Percentiles rank a stretch among this genome's conserved stretches.
Evolutionary conservation across 345 rosid genomes (phyloP).

Genomic region (Eucalyptus cloeziana): DNA sequence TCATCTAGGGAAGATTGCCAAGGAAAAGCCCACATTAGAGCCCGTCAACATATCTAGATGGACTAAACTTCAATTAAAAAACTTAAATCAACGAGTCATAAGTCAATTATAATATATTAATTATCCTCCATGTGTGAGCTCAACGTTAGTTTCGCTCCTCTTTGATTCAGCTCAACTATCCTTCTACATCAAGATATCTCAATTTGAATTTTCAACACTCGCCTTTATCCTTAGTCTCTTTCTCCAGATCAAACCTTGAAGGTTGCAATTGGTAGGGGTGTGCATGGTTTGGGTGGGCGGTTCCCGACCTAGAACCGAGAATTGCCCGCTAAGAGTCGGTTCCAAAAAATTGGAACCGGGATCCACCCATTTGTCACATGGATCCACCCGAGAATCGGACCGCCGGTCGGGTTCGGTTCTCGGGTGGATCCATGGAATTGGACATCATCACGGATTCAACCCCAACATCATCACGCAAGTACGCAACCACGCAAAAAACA

Average conservation of each 20-base stretch:
- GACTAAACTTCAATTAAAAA: background rate
- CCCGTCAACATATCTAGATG: background rate
- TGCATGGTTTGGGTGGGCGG: too few species aligned
- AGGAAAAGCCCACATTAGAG: accelerated
- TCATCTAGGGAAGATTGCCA: background rate
- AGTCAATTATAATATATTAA: background rate
- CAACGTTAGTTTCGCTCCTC: background rate
- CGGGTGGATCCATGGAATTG: too few species aligned
- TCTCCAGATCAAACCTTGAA: background rate
- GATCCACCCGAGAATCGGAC: too few species aligned
- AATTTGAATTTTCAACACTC: accelerated
- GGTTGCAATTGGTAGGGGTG: background rate
- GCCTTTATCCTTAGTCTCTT: background rate
- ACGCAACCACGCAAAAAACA: too few species aligned
- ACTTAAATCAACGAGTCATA: accelerated
- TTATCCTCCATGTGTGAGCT: accelerated
- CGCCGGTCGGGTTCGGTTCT: too few species aligned
- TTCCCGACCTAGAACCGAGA: too few species aligned
- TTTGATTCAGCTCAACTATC: background rate
- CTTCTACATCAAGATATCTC: background rate
- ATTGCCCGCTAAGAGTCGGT: too few species aligned
- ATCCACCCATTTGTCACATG: too few species aligned
- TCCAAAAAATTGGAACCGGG: too few species aligned
- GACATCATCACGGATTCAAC: too few species aligned
- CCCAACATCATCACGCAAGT: too few species aligned